phyloP scores from a whole-genome alignment of 352 stramenopile genomes.

The Globisporangium megalacanthum region DNA sequence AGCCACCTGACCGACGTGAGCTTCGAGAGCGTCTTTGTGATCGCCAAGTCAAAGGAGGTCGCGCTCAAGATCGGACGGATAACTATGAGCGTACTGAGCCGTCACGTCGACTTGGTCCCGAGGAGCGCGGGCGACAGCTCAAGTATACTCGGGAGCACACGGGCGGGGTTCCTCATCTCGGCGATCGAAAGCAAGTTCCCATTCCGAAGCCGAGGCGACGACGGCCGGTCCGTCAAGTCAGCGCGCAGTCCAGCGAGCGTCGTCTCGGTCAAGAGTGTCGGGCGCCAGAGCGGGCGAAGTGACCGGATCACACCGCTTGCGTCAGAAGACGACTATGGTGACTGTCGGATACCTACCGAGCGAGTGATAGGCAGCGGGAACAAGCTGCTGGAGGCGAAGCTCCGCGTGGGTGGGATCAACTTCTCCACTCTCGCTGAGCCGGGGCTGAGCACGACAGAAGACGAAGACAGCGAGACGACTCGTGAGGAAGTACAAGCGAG shows the following conservation, averaged over 20 bases:
- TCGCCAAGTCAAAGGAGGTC: conserved; percentile 40
- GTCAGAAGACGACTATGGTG: conserved; percentile 5
- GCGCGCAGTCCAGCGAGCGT: conserved; percentile 1
- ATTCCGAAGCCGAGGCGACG: conserved; percentile 17
- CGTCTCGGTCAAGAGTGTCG: conserved; percentile 2
- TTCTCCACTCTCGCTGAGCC: conserved; percentile 3
- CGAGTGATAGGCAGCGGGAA: neutral
- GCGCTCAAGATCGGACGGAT: conserved; percentile 55
- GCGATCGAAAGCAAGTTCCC: conserved; percentile 15
- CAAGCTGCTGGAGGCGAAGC: too few relatives aligned
- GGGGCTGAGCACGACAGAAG: conserved; percentile 3
- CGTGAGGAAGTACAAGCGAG: neutral
- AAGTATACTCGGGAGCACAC: conserved; percentile 10
- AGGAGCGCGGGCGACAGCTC: conserved; percentile 17
- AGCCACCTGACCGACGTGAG: conserved; percentile 34
- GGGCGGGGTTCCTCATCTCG: conserved; percentile 7
- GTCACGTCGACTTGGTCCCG: conserved; percentile 47
- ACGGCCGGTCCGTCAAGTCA: conserved; percentile 3
- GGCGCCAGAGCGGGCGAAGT: neutral
- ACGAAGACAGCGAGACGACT: neutral
- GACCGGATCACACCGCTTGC: conserved; percentile 11
- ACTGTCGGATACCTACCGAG: neutral
- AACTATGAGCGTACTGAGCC: conserved; percentile 30
- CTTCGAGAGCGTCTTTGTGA: conserved; percentile 62
- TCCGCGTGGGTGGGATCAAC: conserved; percentile 1